Evolutionary conservation across 2,329 filamentous ascomycete species (phyloP).

Genomic region (Chalara sp.): DNA sequence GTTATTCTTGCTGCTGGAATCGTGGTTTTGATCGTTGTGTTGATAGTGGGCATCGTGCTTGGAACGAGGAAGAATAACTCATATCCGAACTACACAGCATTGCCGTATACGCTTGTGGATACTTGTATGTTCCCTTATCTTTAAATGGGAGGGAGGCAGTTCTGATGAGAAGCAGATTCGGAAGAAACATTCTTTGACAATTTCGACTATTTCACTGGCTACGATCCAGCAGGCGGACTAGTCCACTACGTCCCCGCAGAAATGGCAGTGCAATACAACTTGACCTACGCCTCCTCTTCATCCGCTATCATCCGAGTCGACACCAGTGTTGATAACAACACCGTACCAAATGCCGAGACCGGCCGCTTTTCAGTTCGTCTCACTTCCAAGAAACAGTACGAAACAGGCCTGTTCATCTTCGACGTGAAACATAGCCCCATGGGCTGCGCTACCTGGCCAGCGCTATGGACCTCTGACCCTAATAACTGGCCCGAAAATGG

Average conservation of each 20-base stretch:
- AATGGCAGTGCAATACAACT: constrained; percentile 38
- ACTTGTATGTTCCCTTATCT: constrained; percentile 25
- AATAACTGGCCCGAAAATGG: constrained; percentile 54
- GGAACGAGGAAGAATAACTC: constrained; percentile 28
- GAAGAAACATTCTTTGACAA: constrained; percentile 36
- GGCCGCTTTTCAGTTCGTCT: constrained; percentile 43
- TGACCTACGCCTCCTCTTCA: constrained; percentile 50
- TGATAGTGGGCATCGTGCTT: constrained; percentile 37
- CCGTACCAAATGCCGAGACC: constrained; percentile 47
- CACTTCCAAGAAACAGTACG: constrained; percentile 45
- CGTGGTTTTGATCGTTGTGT: constrained; percentile 37
- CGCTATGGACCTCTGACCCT: constrained; percentile 58
- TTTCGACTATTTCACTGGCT: constrained; percentile 37
- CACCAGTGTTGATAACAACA: constrained; percentile 44
- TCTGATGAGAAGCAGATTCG: constrained; percentile 19
- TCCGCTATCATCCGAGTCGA: constrained; percentile 55
- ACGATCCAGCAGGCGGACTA: constrained; percentile 37
- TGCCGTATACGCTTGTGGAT: constrained; percentile 35
- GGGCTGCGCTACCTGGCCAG: constrained; percentile 45
- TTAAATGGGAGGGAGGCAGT: background rate
- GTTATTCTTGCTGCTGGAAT: constrained; percentile 32
- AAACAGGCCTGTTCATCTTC: constrained; percentile 47
- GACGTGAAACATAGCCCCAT: constrained; percentile 54
- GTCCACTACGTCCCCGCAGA: constrained; percentile 35
- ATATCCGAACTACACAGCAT: constrained; percentile 35